Evolutionary conservation across 2,329 filamentous ascomycete species (phyloP).

Genomic region (Cladosporium phlei): DNA sequence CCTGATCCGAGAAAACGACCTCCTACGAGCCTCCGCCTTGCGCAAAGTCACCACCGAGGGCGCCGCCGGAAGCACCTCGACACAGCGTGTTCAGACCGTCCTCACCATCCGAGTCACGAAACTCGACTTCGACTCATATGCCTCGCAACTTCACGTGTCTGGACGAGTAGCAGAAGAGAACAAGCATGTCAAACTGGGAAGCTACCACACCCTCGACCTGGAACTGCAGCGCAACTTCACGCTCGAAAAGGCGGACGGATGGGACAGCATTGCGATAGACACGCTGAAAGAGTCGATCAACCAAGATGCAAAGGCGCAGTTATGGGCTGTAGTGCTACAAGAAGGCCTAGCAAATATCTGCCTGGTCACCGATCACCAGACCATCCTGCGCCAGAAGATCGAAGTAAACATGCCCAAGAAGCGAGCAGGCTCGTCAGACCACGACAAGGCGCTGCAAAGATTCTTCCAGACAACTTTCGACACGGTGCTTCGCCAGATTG

Average conservation of each 20-base stretch:
- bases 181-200: slow-evolving; percentile 61
- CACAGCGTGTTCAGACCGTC: slow-evolving; percentile 59
- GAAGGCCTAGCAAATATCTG: slow-evolving; percentile 81
- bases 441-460: slow-evolving; percentile 53
- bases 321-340: slow-evolving; percentile 90
- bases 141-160: slow-evolving; percentile 63
- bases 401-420: slow-evolving; percentile 66
- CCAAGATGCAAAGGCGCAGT: slow-evolving; percentile 71
- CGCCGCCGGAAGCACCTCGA: slow-evolving; percentile 57
- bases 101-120: slow-evolving; percentile 62
- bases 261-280: slow-evolving; percentile 83
- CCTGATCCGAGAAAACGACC: slow-evolving; percentile 61
- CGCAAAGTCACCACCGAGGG: slow-evolving; percentile 61
- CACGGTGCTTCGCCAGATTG: slow-evolving; percentile 71
- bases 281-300: slow-evolving; percentile 75
- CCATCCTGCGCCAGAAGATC: slow-evolving; percentile 65
- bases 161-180: slow-evolving; percentile 64
- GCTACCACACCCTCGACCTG: slow-evolving; percentile 71
- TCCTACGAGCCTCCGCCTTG: slow-evolving; percentile 61
- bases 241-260: slow-evolving; percentile 75
- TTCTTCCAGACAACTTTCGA: slow-evolving; percentile 77
- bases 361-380: slow-evolving; percentile 74
- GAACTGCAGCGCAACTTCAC: slow-evolving; percentile 86
- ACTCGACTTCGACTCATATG: slow-evolving; percentile 66
- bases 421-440: slow-evolving; percentile 56